These are phyloP conservation scores for Avena insularis DNA, from an alignment of 176 grass and related monocot species.

Conservation along the genomic window DNA sequence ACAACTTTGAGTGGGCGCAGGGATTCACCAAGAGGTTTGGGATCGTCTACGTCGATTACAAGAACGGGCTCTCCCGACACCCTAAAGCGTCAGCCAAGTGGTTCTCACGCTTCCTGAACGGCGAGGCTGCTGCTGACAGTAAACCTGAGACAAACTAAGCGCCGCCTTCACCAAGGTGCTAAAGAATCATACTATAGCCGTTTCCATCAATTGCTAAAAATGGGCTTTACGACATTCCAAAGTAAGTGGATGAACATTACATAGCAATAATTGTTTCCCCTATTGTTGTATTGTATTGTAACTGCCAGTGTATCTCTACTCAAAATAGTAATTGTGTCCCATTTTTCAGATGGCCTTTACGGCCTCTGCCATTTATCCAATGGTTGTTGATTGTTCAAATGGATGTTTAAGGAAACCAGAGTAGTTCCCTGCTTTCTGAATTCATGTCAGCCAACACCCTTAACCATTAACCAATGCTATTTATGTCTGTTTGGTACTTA, in stretches of 20 bases:
- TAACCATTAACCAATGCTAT: not conserved
- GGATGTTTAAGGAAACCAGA: not conserved
- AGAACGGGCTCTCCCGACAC: not conserved
- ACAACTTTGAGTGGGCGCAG: constrained; percentile 95
- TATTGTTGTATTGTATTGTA: constrained; percentile 39
- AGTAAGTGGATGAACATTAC: constrained; percentile 47
- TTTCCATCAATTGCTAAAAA: constrained; percentile 42
- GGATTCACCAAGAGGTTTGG: constrained; percentile 85
- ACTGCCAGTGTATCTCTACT: constrained; percentile 18
- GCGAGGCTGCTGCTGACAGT: not conserved
- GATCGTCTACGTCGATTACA: constrained; percentile 25
- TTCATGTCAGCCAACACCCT: not conserved
- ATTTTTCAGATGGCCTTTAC: not conserved
- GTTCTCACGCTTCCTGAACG: constrained; percentile 12
- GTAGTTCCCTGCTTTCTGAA: not conserved
- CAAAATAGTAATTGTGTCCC: not conserved
- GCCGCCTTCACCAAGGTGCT: not conserved
- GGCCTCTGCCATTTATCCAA: constrained; percentile 2
- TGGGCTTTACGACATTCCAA: constrained; percentile 70
- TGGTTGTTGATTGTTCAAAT: not conserved
- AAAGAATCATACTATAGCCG: not conserved
- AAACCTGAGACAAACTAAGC: not conserved
- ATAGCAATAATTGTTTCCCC: constrained; percentile 9
- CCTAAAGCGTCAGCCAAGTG: constrained; percentile 31
- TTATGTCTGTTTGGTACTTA: not conserved